Conservation (phyloP, 805 yeast genomes). For the Candida sakaeoensis region DNA sequence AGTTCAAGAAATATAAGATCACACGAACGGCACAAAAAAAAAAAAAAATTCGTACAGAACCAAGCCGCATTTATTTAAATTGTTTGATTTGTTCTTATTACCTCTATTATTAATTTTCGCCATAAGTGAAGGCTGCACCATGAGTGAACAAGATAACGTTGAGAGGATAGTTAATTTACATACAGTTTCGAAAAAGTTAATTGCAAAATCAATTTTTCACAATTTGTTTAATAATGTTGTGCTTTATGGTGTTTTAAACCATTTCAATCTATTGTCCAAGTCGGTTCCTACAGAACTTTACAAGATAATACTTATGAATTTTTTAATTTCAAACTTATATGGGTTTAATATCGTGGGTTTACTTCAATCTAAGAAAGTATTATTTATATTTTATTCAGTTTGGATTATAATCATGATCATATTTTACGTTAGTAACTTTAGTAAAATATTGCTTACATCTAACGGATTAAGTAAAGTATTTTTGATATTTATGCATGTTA, state of each 20-base stretch:
- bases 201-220: background rate
- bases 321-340: slow-evolving; percentile 3
- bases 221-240: slow-evolving; percentile 3
- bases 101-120: no score
- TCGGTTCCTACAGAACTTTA: background rate
- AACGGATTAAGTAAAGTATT: background rate
- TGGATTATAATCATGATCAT: background rate
- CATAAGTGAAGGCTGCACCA: no score
- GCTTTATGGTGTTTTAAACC: slow-evolving; percentile 2
- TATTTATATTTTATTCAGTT: background rate
- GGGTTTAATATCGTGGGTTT: slow-evolving; percentile 2
- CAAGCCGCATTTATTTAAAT: background rate
- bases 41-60: background rate
- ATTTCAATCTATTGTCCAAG: background rate
- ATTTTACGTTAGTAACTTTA: slow-evolving; percentile 1
- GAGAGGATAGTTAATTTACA: background rate
- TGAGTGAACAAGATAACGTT: background rate
- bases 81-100: background rate
- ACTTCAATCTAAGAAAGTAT: background rate
- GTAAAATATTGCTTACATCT: background rate
- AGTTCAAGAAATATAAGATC: background rate
- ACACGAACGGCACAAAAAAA: background rate
- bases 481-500: slow-evolving; percentile 1
- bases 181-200: background rate
- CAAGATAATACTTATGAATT: slow-evolving; percentile 3